Evolutionary conservation across 108 stramenopile genomes (phyloP), one percentile per base, ranked within the genome.

Genomic region (Asterionellopsis glacialis): DNA sequence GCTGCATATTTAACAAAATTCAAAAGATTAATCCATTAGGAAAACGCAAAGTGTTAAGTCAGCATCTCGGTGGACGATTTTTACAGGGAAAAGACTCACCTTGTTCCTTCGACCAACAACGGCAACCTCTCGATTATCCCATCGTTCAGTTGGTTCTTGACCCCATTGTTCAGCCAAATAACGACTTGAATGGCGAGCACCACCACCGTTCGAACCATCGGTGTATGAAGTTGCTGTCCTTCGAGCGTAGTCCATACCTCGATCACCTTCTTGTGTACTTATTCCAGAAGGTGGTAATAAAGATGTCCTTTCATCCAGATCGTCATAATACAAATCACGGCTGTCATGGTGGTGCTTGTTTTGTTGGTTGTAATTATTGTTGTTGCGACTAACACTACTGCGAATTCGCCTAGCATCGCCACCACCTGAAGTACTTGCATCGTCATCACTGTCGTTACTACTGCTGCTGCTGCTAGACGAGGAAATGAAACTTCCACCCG

Each of bases 281-380:
- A 67, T 71, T 15, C 75, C 71, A 18, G 75, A 48, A 24, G 75
- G 75, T 22, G 69, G 67, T 18, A 83, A 53, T 13, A 83, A 51
- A 25, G 79, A 64, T 39, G 78, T 72, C 21, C 59, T 28, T 59
- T 83, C 82, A 55, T 80, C 57, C 11, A 45, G 33, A 45, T 58
- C 57, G 3, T n/a, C 23, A 9, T 45, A 13, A 16, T 42, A 57
- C 5, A 41, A 27, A 64, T 26, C 56, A 26, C 21, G 24, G 23
- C 59, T 40, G 7, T 53, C 21, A 11, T 33, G 33, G 33, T 33
- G 33, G 7, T 33, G 33, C 5, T 33, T 2, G 33, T 7, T 33
- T 33, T 33, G 5, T 33, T 33, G 33, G 33, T 33, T 2, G 7
- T 33, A 7, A 33, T 33, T 2, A 33, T 33, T 33, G 33, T 33